Evolutionary conservation across 2,329 filamentous ascomycete genomes (phyloP), one percentile per base, ranked within the genome.

Genomic region (Beauveria australis): DNA sequence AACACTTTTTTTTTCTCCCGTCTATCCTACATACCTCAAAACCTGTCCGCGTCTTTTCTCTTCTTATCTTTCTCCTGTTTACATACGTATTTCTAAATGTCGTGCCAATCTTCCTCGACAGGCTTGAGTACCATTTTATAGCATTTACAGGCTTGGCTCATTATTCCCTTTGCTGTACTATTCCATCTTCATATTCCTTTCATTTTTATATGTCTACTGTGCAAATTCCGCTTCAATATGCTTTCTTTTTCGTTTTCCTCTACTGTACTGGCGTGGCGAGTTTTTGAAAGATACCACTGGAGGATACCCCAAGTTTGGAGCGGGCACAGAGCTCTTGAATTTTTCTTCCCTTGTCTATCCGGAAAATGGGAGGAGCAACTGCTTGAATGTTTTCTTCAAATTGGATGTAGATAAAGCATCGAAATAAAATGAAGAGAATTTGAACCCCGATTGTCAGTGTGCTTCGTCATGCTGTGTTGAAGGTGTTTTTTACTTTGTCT

Each of bases 271-370:
- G 53, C 40, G 53, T 46, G 53, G 19, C 44, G 28, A 26, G 2
- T 19, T 28, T 16, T 46, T 28, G 30, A 43, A 47, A 59, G 57
- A 46, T 59, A 46, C 40, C 56, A 44, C 37, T 40, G 57, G 49
- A 59, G 49, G 48, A 59, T 59, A 59, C 57, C 57, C 48, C 48
- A 53, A 52, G n/a, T 46, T n/a, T 59, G n/a, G 56, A 33, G 33
- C 40, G 40, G 26, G 40, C 56, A 59, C n/a, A 37, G 41, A 58
- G 28, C 12, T 44, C 18, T 44, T 33, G 48, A 33, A 37, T 37
- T 47, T 40, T 53, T 47, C 28, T n/a, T 24, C 8, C 14, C 22
- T 53, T 53, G n/a, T 52, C 46, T 41, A 19, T 30, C 28, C 19
- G 24, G 28, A 48, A 33, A 46, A 22, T 4, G 53, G 53, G 54